Base-by-base conservation (phyloP, 371 early-diverging fungal species). In the Mortierella polycephala region DNA sequence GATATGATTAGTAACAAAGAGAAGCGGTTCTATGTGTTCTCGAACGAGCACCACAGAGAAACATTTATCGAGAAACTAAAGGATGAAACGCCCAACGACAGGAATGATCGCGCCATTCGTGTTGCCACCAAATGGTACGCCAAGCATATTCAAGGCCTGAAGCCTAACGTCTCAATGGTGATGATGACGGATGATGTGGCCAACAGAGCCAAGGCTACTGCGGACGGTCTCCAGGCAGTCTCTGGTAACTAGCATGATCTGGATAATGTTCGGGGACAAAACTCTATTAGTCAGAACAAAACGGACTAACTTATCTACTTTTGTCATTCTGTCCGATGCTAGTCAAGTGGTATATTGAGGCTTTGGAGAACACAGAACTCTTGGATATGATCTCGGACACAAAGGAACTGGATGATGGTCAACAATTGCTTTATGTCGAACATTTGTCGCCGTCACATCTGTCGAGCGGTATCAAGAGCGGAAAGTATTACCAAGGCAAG, bases 21-120 rank as follows among this genome's bases (percentile, higher is more conserved):
- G 18, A 87, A 92, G 54, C 87, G 88, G 11, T 95, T 96, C 75
- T 95, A 90, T 69, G 91, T 96, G 41, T 98, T 98, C 84, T 94
- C 94, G 8, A 98, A 98, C 83, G 98, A 98, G 71, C 95, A 96
- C 69, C 94, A 95, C 83, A 82, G 93, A 55, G 95, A 94, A 44
- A 95, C 96, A 0, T 96, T 88, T 85, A 86, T 96, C 45, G 95
- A 98, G 65, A 85, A 88, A 47, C 71, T 88, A 21, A 86, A 92
- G 57, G 92, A 88, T 52, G 99, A 99, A 83, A 85, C 94, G 6
- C 92, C 95, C 7, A 97, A 98, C 63, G 99, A 98, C 75, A 84
- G 96, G 65, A 98, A 98, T 64, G 98, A 98, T 74, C 81, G 98
- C 81, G 96, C 96, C 6, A 98, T 98, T 67, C 93, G 98, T 13